Conservation (phyloP, 2,329 filamentous ascomycete genomes). For the Ilyonectria destructans region DNA sequence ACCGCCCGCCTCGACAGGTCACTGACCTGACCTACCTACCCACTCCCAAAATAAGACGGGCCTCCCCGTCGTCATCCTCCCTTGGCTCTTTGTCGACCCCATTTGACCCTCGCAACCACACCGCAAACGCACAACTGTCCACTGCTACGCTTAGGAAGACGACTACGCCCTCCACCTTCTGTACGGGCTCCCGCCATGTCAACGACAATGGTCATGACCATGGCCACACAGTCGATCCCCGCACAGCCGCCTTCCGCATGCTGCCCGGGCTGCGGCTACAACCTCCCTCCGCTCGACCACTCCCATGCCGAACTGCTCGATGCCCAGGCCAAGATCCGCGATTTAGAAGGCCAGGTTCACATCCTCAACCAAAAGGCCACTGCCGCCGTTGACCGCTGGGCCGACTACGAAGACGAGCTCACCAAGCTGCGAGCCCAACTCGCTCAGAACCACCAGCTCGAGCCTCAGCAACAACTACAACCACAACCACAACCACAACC, state of each 20-base stretch:
- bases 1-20: constrained; percentile 35
- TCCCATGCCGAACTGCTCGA: constrained; percentile 63
- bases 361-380: constrained; percentile 81
- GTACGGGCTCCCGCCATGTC: constrained; percentile 39
- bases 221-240: constrained; percentile 50
- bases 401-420: constrained; percentile 87
- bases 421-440: constrained; percentile 68
- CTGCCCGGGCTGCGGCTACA: constrained; percentile 69
- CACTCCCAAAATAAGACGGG: constrained; percentile 40
- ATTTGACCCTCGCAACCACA: not conserved
- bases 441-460: constrained; percentile 47
- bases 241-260: constrained; percentile 52
- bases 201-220: constrained; percentile 56
- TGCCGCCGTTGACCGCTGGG: constrained; percentile 75
- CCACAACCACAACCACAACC: constrained; percentile 37
- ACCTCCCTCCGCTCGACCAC: constrained; percentile 56
- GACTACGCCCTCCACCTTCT: constrained; percentile 8
- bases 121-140: not conserved
- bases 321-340: constrained; percentile 74
- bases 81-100: not conserved
- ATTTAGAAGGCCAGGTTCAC: constrained; percentile 81
- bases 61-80: not conserved
- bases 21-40: constrained; percentile 20
- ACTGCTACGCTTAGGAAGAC: not conserved
- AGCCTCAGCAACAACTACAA: constrained; percentile 31